A percentile compares a stretch with the other conserved stretches of the same genome.
phyloP scores from a whole-genome alignment of 768 basidiomycete species.

The Pulveroboletus ravenelii region DNA sequence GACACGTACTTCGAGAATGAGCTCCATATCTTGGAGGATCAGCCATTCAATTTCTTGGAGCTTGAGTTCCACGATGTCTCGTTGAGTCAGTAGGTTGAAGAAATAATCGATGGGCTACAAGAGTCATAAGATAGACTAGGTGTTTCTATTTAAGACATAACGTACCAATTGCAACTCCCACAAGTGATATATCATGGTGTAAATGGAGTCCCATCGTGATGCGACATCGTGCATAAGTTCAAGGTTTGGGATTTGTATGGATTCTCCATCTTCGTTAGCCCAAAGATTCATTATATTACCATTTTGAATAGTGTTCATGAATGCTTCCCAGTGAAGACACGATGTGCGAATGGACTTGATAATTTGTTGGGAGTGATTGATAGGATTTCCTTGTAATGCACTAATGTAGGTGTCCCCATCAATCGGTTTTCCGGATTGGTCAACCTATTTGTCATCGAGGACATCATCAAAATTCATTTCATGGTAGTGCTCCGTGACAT shows the following conservation, averaged over 20 bases:
- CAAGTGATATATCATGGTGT: background rate
- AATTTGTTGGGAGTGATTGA: background rate
- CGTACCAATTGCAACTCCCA: background rate
- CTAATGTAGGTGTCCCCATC: background rate
- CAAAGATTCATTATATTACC: background rate
- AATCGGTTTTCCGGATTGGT: background rate
- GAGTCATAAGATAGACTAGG: too few species aligned
- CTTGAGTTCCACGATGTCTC: background rate
- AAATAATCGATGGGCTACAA: background rate
- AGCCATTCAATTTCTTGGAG: too few species aligned
- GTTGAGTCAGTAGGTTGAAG: background rate
- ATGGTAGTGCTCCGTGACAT: background rate
- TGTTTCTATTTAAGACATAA: too few species aligned
- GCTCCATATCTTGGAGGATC: too few species aligned
- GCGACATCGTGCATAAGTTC: background rate
- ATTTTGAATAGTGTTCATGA: background rate
- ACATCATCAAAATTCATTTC: background rate
- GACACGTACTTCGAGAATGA: too few species aligned
- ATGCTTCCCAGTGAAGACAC: background rate
- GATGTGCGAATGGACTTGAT: background rate
- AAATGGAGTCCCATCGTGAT: too few species aligned
- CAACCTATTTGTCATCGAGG: background rate
- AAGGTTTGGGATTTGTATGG: background rate
- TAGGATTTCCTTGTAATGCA: background rate
- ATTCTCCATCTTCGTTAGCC: background rate